Conservation (phyloP, 768 basidiomycete genomes). For the Punctularia strigosozonata region DNA sequence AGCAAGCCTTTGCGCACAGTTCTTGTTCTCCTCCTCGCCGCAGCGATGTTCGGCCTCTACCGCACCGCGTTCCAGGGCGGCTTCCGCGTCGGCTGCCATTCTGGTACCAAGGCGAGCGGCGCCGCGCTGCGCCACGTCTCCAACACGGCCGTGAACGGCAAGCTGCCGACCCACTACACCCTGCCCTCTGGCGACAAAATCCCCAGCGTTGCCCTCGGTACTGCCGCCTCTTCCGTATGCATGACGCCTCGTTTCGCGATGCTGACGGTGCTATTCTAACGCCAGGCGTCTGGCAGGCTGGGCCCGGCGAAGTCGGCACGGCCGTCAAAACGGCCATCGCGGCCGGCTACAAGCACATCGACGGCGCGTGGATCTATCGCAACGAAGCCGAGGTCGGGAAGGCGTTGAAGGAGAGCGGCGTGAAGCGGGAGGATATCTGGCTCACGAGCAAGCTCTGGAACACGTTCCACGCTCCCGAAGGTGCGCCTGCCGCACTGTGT, state of each 20-base stretch:
- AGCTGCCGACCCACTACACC: constrained; percentile 35
- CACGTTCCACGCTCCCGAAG: constrained; percentile 59
- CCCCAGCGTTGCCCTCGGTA: constrained; percentile 56
- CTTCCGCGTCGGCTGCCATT: too few species aligned
- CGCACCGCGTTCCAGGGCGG: too few species aligned
- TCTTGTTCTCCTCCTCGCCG: too few species aligned
- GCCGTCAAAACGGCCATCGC: constrained; percentile 58
- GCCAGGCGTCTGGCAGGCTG: constrained; percentile 54
- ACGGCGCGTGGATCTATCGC: constrained; percentile 64
- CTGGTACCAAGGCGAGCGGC: too few species aligned
- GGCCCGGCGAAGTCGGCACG: constrained; percentile 43
- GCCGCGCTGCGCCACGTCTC: too few species aligned
- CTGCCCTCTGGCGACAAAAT: constrained; percentile 60
- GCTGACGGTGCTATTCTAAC: neutral
- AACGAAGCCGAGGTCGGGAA: constrained; percentile 63
- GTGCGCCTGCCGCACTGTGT: too few species aligned
- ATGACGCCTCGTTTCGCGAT: neutral
- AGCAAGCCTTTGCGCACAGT: too few species aligned
- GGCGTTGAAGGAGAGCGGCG: constrained; percentile 43
- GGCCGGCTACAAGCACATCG: constrained; percentile 61
- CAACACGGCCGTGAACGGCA: too few species aligned
- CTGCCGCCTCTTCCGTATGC: too few species aligned
- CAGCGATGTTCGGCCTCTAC: too few species aligned
- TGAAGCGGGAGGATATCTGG: constrained; percentile 56
- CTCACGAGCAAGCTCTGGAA: constrained; percentile 72